Base-by-base conservation (phyloP, 1,139 yeast genomes). In the Suzukiozyma palmioleophila region DNA sequence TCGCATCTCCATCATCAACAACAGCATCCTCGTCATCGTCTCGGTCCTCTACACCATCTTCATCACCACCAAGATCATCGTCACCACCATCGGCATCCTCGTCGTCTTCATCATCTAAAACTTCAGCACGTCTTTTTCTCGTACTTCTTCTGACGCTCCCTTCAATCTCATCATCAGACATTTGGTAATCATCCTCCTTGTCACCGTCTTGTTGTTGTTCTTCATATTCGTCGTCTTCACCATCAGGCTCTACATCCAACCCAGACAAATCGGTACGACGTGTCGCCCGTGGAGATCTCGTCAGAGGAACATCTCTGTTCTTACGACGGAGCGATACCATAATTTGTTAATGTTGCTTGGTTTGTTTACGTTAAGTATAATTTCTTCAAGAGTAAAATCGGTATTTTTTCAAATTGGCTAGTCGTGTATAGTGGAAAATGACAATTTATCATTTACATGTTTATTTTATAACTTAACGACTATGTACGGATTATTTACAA, bases 201-300 rank as follows among this genome's bases (percentile, higher is more conserved):
- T 24, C 27, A 4, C 4, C 15, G 12, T 33, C 36, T 8, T 13
- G 12, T 25, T 33, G 36, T 10, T 22, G 52, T 13, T 54, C 65
- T n/a, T 49, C 54, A 21, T 50, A 56, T 33, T 51, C 63, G 10
- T 57, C 65, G 13, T 55, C 60, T 8, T 45, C 57, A 11, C 48
- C 53, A 7, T 57, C 62, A 5, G 57, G 54, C 31, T 49, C 59
- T 18, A 58, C 42, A 40, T 61, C 69, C 45, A 61, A 47, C 2
- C 65, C 67, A 2, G 66, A 54, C 27, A 61, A 51, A 38, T 56
- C 53, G 5, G 53, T 38, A 21, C 56, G 45, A 34, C 49, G 50
- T 12, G 58, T 49, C 3, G 58, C 38, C 7, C 50, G 42, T 24
- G 60, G 44, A 9, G 57, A 54, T 21, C 58, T 40, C 7, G 54